Conservation (phyloP, 2,329 filamentous ascomycete genomes). For the Hypoxylon sp. region DNA sequence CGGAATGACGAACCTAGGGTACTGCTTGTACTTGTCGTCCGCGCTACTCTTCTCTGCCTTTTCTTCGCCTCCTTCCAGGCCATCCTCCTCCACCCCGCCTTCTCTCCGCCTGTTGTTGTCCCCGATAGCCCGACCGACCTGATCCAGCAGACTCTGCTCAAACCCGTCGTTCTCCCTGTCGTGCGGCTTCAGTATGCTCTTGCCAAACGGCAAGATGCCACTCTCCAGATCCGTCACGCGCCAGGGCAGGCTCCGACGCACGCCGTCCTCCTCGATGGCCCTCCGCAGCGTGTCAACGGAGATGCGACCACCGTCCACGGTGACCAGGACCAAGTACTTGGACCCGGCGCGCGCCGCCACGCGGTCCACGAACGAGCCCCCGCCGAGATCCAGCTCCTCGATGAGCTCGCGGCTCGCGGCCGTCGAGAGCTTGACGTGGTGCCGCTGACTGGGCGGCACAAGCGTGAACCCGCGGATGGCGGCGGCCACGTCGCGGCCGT, state of each 20-base stretch:
- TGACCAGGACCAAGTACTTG: constrained; percentile 48
- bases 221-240: constrained; percentile 41
- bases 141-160: constrained; percentile 9
- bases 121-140: constrained; percentile 6
- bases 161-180: constrained; percentile 14
- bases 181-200: constrained; percentile 36
- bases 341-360: constrained; percentile 36
- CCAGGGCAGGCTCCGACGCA: constrained; percentile 53
- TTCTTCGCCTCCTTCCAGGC: neutral
- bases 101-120: neutral
- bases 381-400: constrained; percentile 36
- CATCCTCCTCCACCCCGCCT: neutral
- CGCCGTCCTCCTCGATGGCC: constrained; percentile 55
- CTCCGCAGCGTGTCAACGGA: constrained; percentile 47
- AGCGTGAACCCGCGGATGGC: constrained; percentile 46
- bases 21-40: constrained; percentile 51
- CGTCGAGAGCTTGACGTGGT: constrained; percentile 32
- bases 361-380: constrained; percentile 37
- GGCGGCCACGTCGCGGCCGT: constrained; percentile 30
- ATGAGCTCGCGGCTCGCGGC: constrained; percentile 10
- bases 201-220: constrained; percentile 46
- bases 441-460: constrained; percentile 42
- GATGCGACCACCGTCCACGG: constrained; percentile 49
- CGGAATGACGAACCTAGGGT: constrained; percentile 60
- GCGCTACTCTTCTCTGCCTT: constrained; percentile 42